These are phyloP conservation scores for Acacia confusa DNA, from an alignment of 306 rosid species.

Conservation along the genomic window DNA sequence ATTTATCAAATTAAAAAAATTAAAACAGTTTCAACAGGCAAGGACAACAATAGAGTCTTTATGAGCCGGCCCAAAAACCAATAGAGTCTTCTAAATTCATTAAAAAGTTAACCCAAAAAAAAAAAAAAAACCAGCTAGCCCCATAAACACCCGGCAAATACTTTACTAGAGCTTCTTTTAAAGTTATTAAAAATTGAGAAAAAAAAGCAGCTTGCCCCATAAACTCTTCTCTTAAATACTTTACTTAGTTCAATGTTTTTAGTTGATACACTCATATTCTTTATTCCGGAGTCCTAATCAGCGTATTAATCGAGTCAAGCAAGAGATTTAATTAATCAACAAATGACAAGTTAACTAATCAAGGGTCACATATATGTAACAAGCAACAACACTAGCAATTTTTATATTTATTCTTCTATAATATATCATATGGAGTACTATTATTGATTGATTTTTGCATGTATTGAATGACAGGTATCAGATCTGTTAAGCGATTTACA, in stretches of 20 bases:
- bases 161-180: too few relatives aligned
- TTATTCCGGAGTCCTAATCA: neutral
- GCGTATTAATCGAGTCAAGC: neutral
- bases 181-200: too few relatives aligned
- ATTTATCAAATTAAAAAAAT: neutral
- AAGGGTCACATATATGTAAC: neutral
- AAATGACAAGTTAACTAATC: neutral
- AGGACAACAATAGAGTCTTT: too few relatives aligned
- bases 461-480: constrained; percentile 28
- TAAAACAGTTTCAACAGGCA: neutral
- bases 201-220: neutral
- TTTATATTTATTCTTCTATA: neutral
- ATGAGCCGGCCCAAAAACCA: too few relatives aligned
- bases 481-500: constrained; percentile 39
- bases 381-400: neutral
- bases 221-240: neutral
- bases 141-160: too few relatives aligned
- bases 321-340: neutral
- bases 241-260: neutral
- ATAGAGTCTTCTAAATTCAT: too few relatives aligned
- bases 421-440: neutral
- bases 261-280: neutral
- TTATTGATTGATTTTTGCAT: neutral
- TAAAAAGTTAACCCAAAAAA: too few relatives aligned
- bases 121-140: too few relatives aligned